Evolutionary conservation across 495 filamentous ascomycete species (phyloP).

Genomic region (Margaritispora aquatica): DNA sequence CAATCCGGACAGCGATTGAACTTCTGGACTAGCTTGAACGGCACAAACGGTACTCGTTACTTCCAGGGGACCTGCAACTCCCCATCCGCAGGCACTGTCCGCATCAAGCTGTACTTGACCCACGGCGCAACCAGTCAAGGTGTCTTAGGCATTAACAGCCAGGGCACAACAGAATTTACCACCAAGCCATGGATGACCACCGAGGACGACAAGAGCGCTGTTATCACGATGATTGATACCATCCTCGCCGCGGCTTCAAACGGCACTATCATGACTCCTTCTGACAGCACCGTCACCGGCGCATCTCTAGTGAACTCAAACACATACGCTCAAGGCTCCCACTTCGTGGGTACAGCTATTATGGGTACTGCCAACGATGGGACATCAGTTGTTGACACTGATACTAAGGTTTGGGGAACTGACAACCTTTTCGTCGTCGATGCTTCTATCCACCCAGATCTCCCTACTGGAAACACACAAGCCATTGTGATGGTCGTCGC

Average conservation of each 20-base stretch:
- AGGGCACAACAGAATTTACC: slow-evolving; percentile 24
- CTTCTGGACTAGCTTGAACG: slow-evolving; percentile 15
- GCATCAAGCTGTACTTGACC: slow-evolving; percentile 36
- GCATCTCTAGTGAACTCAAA: not conserved
- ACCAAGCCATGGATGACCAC: slow-evolving; percentile 26
- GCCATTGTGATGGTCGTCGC: slow-evolving; percentile 47
- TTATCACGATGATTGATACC: slow-evolving; percentile 11
- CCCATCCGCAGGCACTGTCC: slow-evolving; percentile 21
- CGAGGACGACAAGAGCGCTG: slow-evolving; percentile 15
- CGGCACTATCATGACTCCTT: not conserved
- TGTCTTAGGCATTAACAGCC: slow-evolving; percentile 25
- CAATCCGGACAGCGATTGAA: slow-evolving; percentile 19
- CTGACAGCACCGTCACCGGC: not conserved
- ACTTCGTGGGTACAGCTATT: slow-evolving; percentile 13
- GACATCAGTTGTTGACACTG: slow-evolving; percentile 51
- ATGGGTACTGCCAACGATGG: slow-evolving; percentile 26
- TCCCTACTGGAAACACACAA: slow-evolving; percentile 45
- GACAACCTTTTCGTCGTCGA: slow-evolving; percentile 53
- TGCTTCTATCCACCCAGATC: slow-evolving; percentile 45
- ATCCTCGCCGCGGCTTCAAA: slow-evolving; percentile 4
- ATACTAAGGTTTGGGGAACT: slow-evolving; percentile 57
- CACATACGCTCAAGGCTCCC: not conserved
- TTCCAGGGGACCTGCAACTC: slow-evolving; percentile 21
- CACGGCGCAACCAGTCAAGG: slow-evolving; percentile 35
- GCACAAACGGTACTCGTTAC: slow-evolving; percentile 11